Base-by-base conservation (phyloP, 2,329 filamentous ascomycete genomes). In the Trichophyton verrucosum region DNA sequence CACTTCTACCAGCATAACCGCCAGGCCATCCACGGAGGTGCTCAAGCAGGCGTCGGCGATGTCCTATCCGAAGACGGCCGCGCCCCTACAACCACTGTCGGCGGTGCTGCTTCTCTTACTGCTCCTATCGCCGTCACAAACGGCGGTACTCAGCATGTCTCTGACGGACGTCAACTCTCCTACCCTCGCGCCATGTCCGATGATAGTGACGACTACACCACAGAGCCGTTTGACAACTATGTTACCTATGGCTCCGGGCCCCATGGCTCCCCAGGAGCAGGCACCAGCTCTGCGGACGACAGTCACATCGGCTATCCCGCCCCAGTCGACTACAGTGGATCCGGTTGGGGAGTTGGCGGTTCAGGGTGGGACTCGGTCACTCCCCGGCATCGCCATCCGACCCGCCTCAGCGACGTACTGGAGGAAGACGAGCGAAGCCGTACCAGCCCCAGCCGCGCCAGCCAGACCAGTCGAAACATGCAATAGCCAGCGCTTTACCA, bases 391-490 rank as follows among this genome's bases (percentile, higher is more conserved):
- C 89, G 94, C 66, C 90, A 96, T 74, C 91, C 91, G 0, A 95
- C 91, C 7, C 80, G 91, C 61, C 77, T 96, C 64, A 95, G 90
- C 72, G 91, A 95, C 74, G 91, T 96, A 30, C 81, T 94, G 33
- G 87, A 91, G 69, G 90, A 95, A 65, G 89, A 94, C 66, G 89
- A 95, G 74, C 80, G 85, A 58, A 89, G 87, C 60, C 74, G 76
- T 36, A 79, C 78, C n/a, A 80, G 75, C 70, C 82, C 87, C 22
- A 89, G 87, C 13, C 88, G 87, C 66, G 85, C 84, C 9, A 86
- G 85, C 70, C 81, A 84, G 63, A 73, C 80, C 65, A 84, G 71
- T 59, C 66, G 70, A 24, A 71, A 70, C 61, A 64, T 74, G 64
- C 55, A 56, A 33, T 62, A 56, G 60, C 22, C 33, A n/a, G 4